These are phyloP conservation scores for Starmerella khaoyaiensis DNA, from an alignment of 805 yeast genomes.

Conservation along the genomic window DNA sequence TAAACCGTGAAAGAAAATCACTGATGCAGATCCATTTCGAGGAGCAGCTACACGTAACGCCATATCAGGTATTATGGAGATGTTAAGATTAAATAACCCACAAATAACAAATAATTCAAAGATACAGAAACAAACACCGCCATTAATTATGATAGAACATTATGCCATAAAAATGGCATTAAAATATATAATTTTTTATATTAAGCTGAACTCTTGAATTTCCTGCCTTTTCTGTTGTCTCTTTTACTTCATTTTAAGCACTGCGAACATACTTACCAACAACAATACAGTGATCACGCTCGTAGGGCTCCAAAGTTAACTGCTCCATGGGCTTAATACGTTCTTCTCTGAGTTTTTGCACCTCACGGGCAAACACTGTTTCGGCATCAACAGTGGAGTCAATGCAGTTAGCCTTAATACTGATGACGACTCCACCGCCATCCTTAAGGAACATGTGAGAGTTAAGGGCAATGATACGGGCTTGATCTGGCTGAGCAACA, in stretches of 20 bases:
- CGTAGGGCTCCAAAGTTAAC: conserved; percentile 97
- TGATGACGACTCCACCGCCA: conserved; percentile 96
- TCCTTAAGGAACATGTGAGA: conserved; percentile 96
- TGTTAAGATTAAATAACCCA: conserved; percentile 96
- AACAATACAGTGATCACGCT: conserved; percentile 99
- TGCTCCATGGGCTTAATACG: conserved; percentile 97
- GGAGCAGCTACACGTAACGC: conserved; percentile 33
- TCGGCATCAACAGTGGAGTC: conserved; percentile 99
- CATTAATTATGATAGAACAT: too few relatives aligned
- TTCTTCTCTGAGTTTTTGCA: conserved; percentile 97
- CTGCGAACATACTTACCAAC: conserved; percentile 94
- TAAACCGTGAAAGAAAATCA: conserved; percentile 75
- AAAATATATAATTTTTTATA: too few relatives aligned
- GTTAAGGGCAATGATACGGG: conserved; percentile 97
- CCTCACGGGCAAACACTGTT: conserved; percentile 98
- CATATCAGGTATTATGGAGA: conserved; percentile 55
- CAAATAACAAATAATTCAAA: too few relatives aligned
- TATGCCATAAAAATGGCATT: too few relatives aligned
- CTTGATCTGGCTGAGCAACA: conserved; percentile 99
- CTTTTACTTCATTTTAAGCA: conserved; percentile 28
- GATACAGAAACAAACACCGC: too few relatives aligned
- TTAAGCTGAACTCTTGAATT: too few relatives aligned
- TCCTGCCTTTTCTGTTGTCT: too few relatives aligned
- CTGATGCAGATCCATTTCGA: conserved; percentile 42
- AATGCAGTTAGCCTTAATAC: conserved; percentile 99